Base-by-base conservation (phyloP, 768 basidiomycete genomes). In the Dacryopinax spathularia region DNA sequence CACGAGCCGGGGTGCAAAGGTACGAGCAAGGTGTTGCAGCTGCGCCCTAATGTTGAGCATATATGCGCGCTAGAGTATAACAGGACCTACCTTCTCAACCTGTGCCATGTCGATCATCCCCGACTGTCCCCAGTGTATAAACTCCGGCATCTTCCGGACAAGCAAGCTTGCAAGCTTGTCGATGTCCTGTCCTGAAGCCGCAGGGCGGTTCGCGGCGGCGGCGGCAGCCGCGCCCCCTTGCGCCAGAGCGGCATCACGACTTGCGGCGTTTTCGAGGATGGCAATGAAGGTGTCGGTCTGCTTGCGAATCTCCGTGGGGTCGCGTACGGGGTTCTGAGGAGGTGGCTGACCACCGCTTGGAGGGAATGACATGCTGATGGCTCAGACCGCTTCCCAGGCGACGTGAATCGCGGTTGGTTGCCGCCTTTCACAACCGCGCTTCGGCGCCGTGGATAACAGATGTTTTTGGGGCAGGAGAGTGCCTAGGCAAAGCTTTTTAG, bases 91-190 rank as follows among this genome's bases (percentile, higher is more conserved):
- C 48, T 56, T 56, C 25, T 56, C 48, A 9, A 56, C 48, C 18
- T 56, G 48, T 2, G 48, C 10, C 22, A 31, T 15, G 5, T 56
- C 48, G 48, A 56, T 56, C 48, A 56, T 56, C 10, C 48, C 48
- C 5, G 48, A 27, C 29, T 56, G 48, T 13, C 48, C 48, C 48
- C 48, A 56, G 18, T 27, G 13, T 9, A 56, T 56, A 29, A 56
- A 56, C 48, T 56, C 48, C 3, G 48, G 48, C 48, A 56, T 56
- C 48, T 56, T 56, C 48, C 48, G 25, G 25, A 56, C 48, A 2
- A 56, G 48, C 48, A 56, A 56, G 48, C 48, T 56, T 18, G 48
- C 48, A 7, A 56, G 48, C 48, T 56, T 56, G 48, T 56, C 48
- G 25, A 56, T 56, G 18, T 56, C 48, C 48, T 56, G 48, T 6